Evolutionary conservation across 2,329 filamentous ascomycete genomes (phyloP).

Genomic region (Calycina herbarum): DNA sequence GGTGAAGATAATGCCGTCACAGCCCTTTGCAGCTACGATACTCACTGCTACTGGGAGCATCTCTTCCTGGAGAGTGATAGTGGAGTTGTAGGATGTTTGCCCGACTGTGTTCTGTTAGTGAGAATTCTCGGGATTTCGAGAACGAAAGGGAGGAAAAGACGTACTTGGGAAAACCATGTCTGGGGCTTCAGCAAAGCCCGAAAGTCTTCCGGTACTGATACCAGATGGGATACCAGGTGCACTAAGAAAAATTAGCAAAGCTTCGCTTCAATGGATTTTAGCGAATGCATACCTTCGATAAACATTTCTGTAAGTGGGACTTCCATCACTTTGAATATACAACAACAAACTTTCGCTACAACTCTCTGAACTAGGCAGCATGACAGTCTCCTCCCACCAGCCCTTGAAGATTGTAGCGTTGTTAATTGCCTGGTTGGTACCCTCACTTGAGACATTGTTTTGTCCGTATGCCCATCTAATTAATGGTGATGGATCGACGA

Average conservation of each 20-base stretch:
- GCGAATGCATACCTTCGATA: constrained; percentile 34
- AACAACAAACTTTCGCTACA: constrained; percentile 52
- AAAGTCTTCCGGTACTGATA: constrained; percentile 45
- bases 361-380: constrained; percentile 42
- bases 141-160: constrained; percentile 9
- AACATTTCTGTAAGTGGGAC: constrained; percentile 45
- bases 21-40: constrained; percentile 58
- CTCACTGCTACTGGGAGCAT: constrained; percentile 58
- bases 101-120: constrained; percentile 23
- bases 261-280: not conserved
- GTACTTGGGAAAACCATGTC: constrained; percentile 47
- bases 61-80: constrained; percentile 49
- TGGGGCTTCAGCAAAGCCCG: constrained; percentile 47
- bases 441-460: constrained; percentile 41
- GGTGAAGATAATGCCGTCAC: constrained; percentile 58
- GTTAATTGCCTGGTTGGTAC: constrained; percentile 40
- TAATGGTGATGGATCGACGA: constrained; percentile 50
- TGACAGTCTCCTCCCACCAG: constrained; percentile 48
- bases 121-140: not conserved
- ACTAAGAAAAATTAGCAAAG: constrained; percentile 14
- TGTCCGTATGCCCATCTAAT: constrained; percentile 50
- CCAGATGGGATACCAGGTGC: constrained; percentile 48
- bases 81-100: constrained; percentile 45
- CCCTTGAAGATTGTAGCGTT: constrained; percentile 52
- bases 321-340: constrained; percentile 46